These are phyloP conservation scores for Epichloe glyceriae DNA, from an alignment of 2,329 filamentous ascomycete species.

Conservation along the genomic window DNA sequence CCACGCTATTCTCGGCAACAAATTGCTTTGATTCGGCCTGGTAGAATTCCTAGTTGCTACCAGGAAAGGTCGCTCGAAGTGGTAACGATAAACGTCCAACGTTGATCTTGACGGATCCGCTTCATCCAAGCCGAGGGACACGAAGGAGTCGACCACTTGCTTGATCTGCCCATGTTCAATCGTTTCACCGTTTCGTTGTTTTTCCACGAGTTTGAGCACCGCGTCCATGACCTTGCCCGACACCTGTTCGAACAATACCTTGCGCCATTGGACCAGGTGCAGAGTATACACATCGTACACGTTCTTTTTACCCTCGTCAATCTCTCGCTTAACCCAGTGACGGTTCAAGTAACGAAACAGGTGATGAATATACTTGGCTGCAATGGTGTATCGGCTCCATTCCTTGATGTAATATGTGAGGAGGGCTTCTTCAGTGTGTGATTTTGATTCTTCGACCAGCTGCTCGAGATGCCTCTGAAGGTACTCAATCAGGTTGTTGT, in stretches of 20 bases:
- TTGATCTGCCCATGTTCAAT: conserved; percentile 97
- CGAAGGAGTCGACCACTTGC: conserved; percentile 90
- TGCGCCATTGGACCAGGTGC: conserved; percentile 89
- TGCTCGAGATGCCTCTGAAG: conserved; percentile 62
- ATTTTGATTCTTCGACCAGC: conserved; percentile 59
- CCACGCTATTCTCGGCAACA: conserved; percentile 89
- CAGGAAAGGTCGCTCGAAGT: conserved; percentile 90
- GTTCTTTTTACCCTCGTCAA: conserved; percentile 97
- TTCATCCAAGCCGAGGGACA: conserved; percentile 88
- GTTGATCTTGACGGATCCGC: conserved; percentile 87
- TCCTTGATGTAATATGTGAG: conserved; percentile 90
- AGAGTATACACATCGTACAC: conserved; percentile 97
- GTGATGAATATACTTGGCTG: conserved; percentile 95
- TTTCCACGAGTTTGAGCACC: conserved; percentile 89
- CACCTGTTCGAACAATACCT: conserved; percentile 76
- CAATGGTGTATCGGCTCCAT: conserved; percentile 91
- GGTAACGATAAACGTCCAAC: conserved; percentile 82
- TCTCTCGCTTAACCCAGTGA: conserved; percentile 98
- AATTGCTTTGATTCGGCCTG: conserved; percentile 87
- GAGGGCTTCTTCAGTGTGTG: conserved; percentile 79
- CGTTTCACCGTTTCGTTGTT: conserved; percentile 92
- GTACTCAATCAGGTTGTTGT: conserved; percentile 81
- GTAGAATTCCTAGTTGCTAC: conserved; percentile 78
- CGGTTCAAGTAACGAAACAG: conserved; percentile 92
- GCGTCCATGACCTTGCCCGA: conserved; percentile 87